Base-by-base conservation (phyloP, 2,329 filamentous ascomycete species). In the Pezicula rhizophila region DNA sequence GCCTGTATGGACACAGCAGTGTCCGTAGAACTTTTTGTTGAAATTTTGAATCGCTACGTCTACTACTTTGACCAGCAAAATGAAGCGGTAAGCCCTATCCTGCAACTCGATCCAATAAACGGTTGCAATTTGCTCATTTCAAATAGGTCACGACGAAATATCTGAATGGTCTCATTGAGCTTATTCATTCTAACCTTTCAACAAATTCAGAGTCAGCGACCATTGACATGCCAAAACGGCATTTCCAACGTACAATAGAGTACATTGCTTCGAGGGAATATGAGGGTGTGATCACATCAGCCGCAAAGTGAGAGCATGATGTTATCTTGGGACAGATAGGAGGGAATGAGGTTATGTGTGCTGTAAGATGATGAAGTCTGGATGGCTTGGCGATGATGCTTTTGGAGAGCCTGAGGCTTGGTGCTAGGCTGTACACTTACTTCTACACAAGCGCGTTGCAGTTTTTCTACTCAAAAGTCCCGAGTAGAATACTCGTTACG, bases 21-120 rank as follows among this genome's bases (percentile, higher is more conserved):
- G 4, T 96, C 90, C 2, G 93, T 99, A 42, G 95, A 99, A 70
- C 78, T 99, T 43, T 99, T 99, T 69, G 92, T 99, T 49, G 93
- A 99, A 71, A 99, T 99, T 55, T 74, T 99, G 48, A 96, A 99
- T 68, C 84, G 93, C 68, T 99, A 99, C 66, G 91, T 97, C 46
- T 99, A 99, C 69, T 99, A 97, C 73, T 99, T 96, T 72, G 93
- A 99, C 68, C 92, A 99, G 68, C 89, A 96, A 66, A 99, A 99
- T 69, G 93, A 99, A 71, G 91, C 91, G 57, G 93, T 80, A 68
- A 70, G 77, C 28, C 28, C 12, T 10, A 31, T 31, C 8, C 28
- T 31, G 7, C 4, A 31, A 12, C 68, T 18, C n/a, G 11, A 33
- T 23, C 17, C 37, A 25, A 42, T 26, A 23, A 15, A 38, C n/a